These are phyloP conservation scores for Taiozyma onychis DNA, from an alignment of 1,139 yeast genomes.

Conservation along the genomic window DNA sequence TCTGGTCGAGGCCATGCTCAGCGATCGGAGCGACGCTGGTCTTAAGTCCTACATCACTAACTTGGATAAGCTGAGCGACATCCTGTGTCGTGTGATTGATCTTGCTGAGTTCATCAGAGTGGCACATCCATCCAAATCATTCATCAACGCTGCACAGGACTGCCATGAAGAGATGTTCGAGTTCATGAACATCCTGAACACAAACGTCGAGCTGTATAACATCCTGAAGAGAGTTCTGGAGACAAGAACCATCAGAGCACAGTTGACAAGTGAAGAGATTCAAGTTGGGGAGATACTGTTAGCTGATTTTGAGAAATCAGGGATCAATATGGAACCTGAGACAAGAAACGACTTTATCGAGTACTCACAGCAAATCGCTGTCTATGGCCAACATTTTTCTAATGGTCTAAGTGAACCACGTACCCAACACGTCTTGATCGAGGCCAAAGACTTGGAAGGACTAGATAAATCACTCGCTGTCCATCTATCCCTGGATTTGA, in stretches of 20 bases:
- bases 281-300: constrained; percentile 76
- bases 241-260: constrained; percentile 31
- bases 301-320: constrained; percentile 87
- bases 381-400: constrained; percentile 77
- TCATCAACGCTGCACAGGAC: constrained; percentile 77
- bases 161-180: constrained; percentile 89
- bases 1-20: constrained; percentile 51
- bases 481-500: constrained; percentile 25
- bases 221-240: constrained; percentile 52
- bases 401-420: constrained; percentile 44
- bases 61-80: constrained; percentile 81
- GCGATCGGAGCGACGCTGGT: constrained; percentile 42
- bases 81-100: constrained; percentile 88
- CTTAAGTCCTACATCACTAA: constrained; percentile 51
- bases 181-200: constrained; percentile 88
- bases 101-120: constrained; percentile 90
- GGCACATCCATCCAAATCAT: constrained; percentile 70
- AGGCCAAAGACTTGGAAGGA: constrained; percentile 30
- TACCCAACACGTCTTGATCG: constrained; percentile 26
- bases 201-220: constrained; percentile 68
- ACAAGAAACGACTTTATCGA: constrained; percentile 68
- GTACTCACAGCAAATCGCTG: constrained; percentile 75
- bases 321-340: constrained; percentile 72
- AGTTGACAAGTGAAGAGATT: constrained; percentile 63
- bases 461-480: constrained; percentile 22